phyloP scores from a whole-genome alignment of 495 filamentous ascomycete genomes.

The Aspergillus sparsus region DNA sequence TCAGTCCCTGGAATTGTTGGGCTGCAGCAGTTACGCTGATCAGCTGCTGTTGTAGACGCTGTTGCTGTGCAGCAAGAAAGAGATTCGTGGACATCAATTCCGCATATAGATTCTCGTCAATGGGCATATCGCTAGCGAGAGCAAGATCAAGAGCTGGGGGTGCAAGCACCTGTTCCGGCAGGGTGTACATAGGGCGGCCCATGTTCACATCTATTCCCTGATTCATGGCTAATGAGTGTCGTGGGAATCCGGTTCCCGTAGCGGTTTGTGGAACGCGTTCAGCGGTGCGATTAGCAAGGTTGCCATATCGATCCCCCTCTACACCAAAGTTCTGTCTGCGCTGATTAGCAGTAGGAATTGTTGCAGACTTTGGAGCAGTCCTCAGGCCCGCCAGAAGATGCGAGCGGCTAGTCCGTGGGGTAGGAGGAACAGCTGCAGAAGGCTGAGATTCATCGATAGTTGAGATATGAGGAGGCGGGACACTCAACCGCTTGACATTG shows the following conservation, averaged over 20 bases:
- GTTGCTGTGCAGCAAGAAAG: constrained; percentile 84
- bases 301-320: constrained; percentile 48
- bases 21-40: constrained; percentile 57
- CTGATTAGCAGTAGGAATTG: constrained; percentile 64
- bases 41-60: constrained; percentile 71
- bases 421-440: constrained; percentile 55
- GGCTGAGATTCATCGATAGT: constrained; percentile 67
- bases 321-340: constrained; percentile 52
- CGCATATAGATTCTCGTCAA: constrained; percentile 81
- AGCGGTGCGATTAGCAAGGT: constrained; percentile 36
- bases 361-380: constrained; percentile 87
- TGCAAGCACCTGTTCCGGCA: constrained; percentile 82
- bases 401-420: constrained; percentile 90
- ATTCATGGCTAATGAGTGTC: constrained; percentile 49
- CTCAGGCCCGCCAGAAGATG: constrained; percentile 91
- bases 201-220: constrained; percentile 39
- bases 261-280: constrained; percentile 64
- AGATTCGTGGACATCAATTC: constrained; percentile 83
- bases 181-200: constrained; percentile 63
- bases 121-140: constrained; percentile 62
- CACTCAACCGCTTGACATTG: constrained; percentile 79
- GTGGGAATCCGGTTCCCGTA: constrained; percentile 58
- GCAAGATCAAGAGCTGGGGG: constrained; percentile 73
- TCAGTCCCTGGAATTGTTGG: constrained; percentile 79
- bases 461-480: constrained; percentile 60